Conservation (phyloP, 2,329 filamentous ascomycete species). For the Clarireedia homoeocarpa region DNA sequence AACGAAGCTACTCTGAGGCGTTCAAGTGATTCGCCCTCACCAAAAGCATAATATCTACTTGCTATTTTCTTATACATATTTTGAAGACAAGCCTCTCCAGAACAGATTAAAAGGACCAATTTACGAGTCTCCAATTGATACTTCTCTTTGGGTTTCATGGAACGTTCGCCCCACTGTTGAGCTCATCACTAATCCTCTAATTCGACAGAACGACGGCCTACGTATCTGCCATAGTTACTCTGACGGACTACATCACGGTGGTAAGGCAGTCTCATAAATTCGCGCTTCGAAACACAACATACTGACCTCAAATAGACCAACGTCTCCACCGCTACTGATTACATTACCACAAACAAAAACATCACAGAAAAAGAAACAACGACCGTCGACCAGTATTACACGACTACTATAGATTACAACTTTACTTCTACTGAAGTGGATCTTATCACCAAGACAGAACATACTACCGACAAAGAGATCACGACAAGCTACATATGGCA, state of each 20-base stretch:
- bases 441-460: slow-evolving; percentile 1
- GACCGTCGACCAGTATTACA: background rate
- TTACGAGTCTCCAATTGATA: no score
- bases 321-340: background rate
- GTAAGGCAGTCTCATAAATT: background rate
- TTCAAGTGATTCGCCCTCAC: no score
- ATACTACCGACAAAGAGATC: slow-evolving; percentile 7
- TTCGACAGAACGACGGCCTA: background rate
- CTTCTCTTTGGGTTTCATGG: no score
- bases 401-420: background rate
- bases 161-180: no score
- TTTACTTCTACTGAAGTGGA: slow-evolving; percentile 4
- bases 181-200: background rate
- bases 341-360: background rate
- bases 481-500: slow-evolving; percentile 2
- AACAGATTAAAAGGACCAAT: no score
- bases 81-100: no score
- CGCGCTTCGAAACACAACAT: background rate
- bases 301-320: background rate
- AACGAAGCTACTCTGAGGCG: no score
- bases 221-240: slow-evolving; percentile 2
- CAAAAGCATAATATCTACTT: no score
- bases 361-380: background rate
- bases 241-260: background rate
- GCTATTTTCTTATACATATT: no score